Base-by-base conservation (phyloP, 1,284 basidiomycete genomes). In the Cutaneotrichosporon curvatum region DNA sequence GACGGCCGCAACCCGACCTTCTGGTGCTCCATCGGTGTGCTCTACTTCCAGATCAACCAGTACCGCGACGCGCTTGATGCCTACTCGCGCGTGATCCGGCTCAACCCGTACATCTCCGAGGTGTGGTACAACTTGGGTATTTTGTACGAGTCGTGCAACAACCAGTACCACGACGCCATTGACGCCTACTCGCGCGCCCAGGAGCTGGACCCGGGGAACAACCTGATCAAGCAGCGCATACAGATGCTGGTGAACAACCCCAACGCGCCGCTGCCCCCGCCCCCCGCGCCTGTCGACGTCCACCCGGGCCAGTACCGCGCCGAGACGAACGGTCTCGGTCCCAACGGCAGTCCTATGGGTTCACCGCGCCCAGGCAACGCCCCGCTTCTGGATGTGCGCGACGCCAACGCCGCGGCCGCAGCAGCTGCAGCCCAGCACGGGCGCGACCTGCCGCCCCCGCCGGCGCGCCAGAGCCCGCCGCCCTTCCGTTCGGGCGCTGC, bases 41-140 rank as follows among this genome's bases (percentile, higher is more conserved):
- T 99, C 2, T 99, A 99, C 72, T 99, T 96, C 79, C 92, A 97
- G 70, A 98, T 98, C 76, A 96, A 94, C 73, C 95, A 98, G 71
- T 98, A 88, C 75, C 86, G 91, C 42, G 94, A 99, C 67, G 92
- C 94, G 0, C 82, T 98, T 23, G 94, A 98, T 62, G 94, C 95
- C 10, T 99, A 98, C 70, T 97, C 92, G 23, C 86, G 92, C 14
- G 94, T 94, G 7, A 98, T 99, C 61, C 83, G 92, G 50, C 91
- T 98, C 73, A 97, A 98, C 66, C 94, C 94, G 0, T 98, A 95
- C 77, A 97, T 99, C 58, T 91, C 89, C 41, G 94, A 98, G 71
- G 94, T 98, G 4, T 98, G 95, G 94, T 97, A 92, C 73, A 92
- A 98, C 73, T 81, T 98, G 21, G 95, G 94, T 39, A 88, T 84